Evolutionary conservation across 306 rosid genomes (phyloP), one percentile per base, ranked within the genome.

Genomic region (Medicago arabica): DNA sequence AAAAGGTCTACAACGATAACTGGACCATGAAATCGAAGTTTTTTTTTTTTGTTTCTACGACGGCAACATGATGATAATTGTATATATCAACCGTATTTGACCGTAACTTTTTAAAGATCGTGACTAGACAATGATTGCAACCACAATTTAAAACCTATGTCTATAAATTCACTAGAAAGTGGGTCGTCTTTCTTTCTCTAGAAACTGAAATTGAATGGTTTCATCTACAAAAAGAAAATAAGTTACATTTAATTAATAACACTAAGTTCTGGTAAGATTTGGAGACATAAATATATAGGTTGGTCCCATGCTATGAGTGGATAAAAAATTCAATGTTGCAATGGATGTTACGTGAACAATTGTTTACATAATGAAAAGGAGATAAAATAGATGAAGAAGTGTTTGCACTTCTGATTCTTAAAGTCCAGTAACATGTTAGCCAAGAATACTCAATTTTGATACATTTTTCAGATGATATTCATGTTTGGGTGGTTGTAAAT

Each of bases 401-500:
- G 36, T 54, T 44, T 44, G 13, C 28, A 60, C 4, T 38, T 71
- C 50, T 61, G 64, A 74, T 53, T 69, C 64, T 7, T 15, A 16
- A 66, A 80, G 70, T 65, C n/a, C 12, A 69, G 25, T 38, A 44
- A 55, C 62, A 61, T 47, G 43, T 4, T 36, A 72, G 40, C 25
- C 61, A 59, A 60, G 44, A 75, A 64, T 75, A 49, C 36, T 71
- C 5, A 65, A 38, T 17, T 55, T 31, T 10, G 10, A 34, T 19
- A 28, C 41, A 71, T 66, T 60, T 49, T 78, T 53, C 78, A 65
- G 44, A 17, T 8, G 67, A 36, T 36, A 71, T 57, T 58, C 72
- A 65, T 75, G 55, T 71, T 67, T 68, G 55, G 53, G 67, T 68
- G 34, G 71, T 63, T 62, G 67, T 50, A 69, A 50, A 81, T 41